phyloP scores from a whole-genome alignment of 352 stramenopile genomes.

The Phytopythium oedochilum region DNA sequence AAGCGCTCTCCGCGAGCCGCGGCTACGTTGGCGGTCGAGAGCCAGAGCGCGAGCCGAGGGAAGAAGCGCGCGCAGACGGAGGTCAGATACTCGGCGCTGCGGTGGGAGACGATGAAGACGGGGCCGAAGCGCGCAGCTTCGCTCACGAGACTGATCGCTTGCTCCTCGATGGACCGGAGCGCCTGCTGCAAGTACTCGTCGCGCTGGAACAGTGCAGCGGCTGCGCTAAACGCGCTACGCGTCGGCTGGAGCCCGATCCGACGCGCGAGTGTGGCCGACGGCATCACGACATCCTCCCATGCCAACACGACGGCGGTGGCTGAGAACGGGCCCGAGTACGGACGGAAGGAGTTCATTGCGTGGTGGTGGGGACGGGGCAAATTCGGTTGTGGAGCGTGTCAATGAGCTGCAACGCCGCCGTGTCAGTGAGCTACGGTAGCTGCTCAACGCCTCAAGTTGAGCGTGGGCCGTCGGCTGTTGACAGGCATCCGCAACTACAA shows the following conservation, averaged over 20 bases:
- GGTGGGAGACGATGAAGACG: conserved; percentile 50
- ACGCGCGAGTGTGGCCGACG: conserved; percentile 32
- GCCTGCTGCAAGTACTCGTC: conserved; percentile 52
- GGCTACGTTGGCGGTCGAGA: conserved; percentile 16
- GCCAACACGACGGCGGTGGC: conserved; percentile 36
- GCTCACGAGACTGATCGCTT: conserved; percentile 38
- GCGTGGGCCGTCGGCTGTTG: no score
- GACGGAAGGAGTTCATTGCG: conserved; percentile 6
- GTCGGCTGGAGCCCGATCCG: conserved; percentile 38
- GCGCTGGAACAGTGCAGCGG: conserved; percentile 17
- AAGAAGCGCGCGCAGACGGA: conserved; percentile 41
- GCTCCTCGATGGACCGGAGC: conserved; percentile 42
- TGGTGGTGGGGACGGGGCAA: not conserved
- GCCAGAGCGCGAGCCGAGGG: conserved; percentile 38
- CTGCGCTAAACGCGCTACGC: conserved; percentile 22
- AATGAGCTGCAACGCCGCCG: no score
- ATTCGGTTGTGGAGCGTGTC: not conserved
- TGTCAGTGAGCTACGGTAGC: no score
- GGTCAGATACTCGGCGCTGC: conserved; percentile 42
- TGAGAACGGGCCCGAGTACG: conserved; percentile 1
- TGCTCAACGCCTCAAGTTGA: no score
- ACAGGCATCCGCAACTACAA: conserved; percentile 2
- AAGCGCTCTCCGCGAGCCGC: conserved; percentile 3
- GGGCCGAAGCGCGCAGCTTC: conserved; percentile 30
- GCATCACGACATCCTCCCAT: conserved; percentile 57